A percentile compares a stretch with the other conserved stretches of the same genome.
phyloP scores from a whole-genome alignment of 768 basidiomycete genomes.

The Rhodocollybia butyracea region DNA sequence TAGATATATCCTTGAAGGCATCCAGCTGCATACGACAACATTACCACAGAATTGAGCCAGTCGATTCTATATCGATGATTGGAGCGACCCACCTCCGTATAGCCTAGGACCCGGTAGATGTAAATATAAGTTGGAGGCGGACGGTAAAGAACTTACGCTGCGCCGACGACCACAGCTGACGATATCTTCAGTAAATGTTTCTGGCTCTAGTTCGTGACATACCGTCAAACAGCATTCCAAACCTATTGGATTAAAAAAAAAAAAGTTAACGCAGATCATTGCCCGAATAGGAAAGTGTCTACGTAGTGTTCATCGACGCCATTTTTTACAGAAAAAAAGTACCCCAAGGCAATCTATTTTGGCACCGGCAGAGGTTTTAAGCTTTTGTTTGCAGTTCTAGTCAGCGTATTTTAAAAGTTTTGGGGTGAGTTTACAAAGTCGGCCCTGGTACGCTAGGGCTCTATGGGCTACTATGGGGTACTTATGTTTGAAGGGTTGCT shows the following conservation, averaged over 20 bases:
- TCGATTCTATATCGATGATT: too few species aligned
- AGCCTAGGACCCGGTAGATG: not conserved
- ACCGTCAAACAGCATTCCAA: slow-evolving; percentile 8
- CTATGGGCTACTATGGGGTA: too few species aligned
- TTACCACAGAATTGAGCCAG: too few species aligned
- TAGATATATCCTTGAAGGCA: too few species aligned
- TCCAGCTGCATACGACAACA: too few species aligned
- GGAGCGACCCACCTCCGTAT: slow-evolving; percentile 6
- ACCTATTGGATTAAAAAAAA: not conserved
- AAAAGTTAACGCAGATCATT: not conserved
- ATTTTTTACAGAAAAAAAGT: not conserved
- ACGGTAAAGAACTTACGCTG: not conserved
- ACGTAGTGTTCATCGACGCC: slow-evolving; percentile 4
- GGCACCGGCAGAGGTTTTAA: too few species aligned
- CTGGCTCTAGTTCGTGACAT: not conserved
- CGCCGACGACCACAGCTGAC: slow-evolving; percentile 4
- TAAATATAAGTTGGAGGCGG: not conserved
- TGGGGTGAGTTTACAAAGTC: too few species aligned
- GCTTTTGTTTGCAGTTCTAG: too few species aligned
- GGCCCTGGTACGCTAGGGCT: too few species aligned
- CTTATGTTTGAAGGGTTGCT: too few species aligned
- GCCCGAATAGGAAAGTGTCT: not conserved
- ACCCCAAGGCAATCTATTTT: too few species aligned
- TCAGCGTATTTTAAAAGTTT: too few species aligned
- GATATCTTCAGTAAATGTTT: not conserved